Percentiles rank a stretch among this genome's conserved stretches.
These are phyloP conservation scores for Scheffersomyces stipitis DNA, from an alignment of 805 yeast species.

Conservation along the genomic window DNA sequence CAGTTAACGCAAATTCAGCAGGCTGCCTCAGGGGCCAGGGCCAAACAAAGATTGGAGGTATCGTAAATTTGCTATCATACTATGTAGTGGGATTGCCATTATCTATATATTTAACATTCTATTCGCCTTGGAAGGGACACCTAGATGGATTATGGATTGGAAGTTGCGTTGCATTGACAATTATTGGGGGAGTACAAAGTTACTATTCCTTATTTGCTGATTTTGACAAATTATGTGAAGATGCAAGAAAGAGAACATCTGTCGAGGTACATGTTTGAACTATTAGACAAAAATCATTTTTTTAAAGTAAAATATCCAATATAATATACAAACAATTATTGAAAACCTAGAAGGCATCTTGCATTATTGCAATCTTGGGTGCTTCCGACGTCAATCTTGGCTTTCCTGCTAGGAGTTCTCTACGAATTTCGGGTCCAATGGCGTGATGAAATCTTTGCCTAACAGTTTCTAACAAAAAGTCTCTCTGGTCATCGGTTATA, in stretches of 20 bases:
- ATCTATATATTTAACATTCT: slow-evolving; percentile 54
- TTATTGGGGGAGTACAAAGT: slow-evolving; percentile 49
- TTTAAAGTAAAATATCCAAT: background rate
- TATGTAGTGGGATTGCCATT: slow-evolving; percentile 65
- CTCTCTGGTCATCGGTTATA: slow-evolving; percentile 98
- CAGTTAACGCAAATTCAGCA: slow-evolving; percentile 68
- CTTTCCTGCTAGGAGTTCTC: slow-evolving; percentile 86
- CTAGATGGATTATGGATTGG: slow-evolving; percentile 64
- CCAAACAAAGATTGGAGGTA: slow-evolving; percentile 62
- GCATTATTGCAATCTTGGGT: slow-evolving; percentile 35
- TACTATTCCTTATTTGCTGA: slow-evolving; percentile 35
- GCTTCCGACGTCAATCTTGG: slow-evolving; percentile 50
- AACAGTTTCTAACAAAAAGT: slow-evolving; percentile 84
- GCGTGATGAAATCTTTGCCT: slow-evolving; percentile 86
- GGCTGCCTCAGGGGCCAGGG: slow-evolving; percentile 82
- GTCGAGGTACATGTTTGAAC: slow-evolving; percentile 7
- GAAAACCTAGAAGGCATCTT: slow-evolving; percentile 31
- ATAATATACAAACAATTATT: slow-evolving; percentile 6
- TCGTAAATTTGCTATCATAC: slow-evolving; percentile 55
- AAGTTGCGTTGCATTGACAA: slow-evolving; percentile 50
- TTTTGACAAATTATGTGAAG: slow-evolving; percentile 35
- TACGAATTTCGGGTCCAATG: slow-evolving; percentile 90
- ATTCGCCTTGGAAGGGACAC: slow-evolving; percentile 43
- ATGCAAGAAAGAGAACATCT: slow-evolving; percentile 37
- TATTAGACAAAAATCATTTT: slow-evolving; percentile 1